These are phyloP conservation scores for Biscogniauxia mediterranea DNA, from an alignment of 2,329 filamentous ascomycete genomes.

Conservation along the genomic window DNA sequence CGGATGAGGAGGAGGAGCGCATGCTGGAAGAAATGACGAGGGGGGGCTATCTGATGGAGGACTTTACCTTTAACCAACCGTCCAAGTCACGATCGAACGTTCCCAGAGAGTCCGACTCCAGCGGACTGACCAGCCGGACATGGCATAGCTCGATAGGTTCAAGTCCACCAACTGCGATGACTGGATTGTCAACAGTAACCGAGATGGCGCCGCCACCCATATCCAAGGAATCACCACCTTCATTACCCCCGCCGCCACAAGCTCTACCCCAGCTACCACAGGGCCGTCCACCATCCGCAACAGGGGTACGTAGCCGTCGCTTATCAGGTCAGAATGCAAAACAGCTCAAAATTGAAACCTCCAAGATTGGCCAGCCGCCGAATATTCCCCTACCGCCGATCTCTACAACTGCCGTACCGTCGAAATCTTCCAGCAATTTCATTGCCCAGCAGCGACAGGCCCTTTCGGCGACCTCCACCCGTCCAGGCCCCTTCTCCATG, in stretches of 20 bases:
- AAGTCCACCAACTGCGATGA: conserved; percentile 67
- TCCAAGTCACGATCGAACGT: conserved; percentile 59
- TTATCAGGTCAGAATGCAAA: conserved; percentile 78
- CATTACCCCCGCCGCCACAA: conserved; percentile 47
- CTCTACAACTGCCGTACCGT: conserved; percentile 23
- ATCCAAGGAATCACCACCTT: conserved; percentile 31
- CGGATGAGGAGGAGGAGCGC: conserved; percentile 73
- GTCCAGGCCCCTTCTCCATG: conserved; percentile 33
- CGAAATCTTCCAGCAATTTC: conserved; percentile 34
- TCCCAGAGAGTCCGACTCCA: conserved; percentile 79
- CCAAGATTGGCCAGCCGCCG: conserved; percentile 32
- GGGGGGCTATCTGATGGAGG: conserved; percentile 77
- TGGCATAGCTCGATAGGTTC: conserved; percentile 79
- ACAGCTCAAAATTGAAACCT: conserved; percentile 86
- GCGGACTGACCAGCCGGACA: conserved; percentile 71
- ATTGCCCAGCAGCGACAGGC: conserved; percentile 44
- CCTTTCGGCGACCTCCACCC: conserved; percentile 36
- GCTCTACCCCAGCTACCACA: conserved; percentile 45
- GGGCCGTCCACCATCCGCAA: conserved; percentile 31
- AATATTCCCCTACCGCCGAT: conserved; percentile 22
- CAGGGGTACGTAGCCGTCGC: conserved; percentile 69
- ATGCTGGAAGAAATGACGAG: conserved; percentile 85
- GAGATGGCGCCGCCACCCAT: conserved; percentile 46
- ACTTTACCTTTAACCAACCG: conserved; percentile 72
- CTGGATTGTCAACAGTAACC: conserved; percentile 68